These are phyloP conservation scores for Crithidia brevicula DNA, from an alignment of 208 protist genomes.

Conservation along the genomic window DNA sequence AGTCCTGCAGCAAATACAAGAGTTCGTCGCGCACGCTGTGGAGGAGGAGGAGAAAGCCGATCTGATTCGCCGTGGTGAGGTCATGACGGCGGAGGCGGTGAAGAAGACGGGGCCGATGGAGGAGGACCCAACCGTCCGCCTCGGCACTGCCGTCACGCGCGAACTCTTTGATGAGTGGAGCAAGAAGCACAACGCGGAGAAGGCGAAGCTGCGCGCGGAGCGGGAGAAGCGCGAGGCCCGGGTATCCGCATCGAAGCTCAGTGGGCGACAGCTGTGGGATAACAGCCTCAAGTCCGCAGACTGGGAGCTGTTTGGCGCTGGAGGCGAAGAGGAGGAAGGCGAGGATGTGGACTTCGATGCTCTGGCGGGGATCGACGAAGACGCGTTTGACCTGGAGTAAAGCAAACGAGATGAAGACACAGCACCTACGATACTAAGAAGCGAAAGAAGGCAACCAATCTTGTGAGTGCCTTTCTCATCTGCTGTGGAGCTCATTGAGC, in stretches of 20 bases:
- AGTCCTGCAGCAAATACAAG: constrained; percentile 76
- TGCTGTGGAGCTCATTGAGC: no score
- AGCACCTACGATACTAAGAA: neutral
- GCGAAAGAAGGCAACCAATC: neutral
- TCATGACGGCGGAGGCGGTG: constrained; percentile 48
- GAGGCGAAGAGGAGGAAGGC: constrained; percentile 51
- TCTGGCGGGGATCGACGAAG: constrained; percentile 46
- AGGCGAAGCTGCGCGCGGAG: constrained; percentile 45
- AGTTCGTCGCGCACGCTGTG: constrained; percentile 61
- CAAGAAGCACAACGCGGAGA: constrained; percentile 58
- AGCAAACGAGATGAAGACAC: constrained; percentile 10
- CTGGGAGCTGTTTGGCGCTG: constrained; percentile 79
- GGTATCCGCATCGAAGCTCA: constrained; percentile 67
- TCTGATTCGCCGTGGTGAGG: constrained; percentile 67
- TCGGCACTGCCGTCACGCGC: constrained; percentile 81
- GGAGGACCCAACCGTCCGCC: constrained; percentile 75
- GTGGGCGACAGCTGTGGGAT: constrained; percentile 89
- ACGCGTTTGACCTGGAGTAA: constrained; percentile 80
- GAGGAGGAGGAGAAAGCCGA: constrained; percentile 78
- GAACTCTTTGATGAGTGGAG: constrained; percentile 89
- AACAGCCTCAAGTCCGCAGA: constrained; percentile 71
- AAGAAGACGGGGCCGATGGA: constrained; percentile 25
- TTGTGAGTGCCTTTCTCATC: no score
- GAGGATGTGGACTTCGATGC: constrained; percentile 78
- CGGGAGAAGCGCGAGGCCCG: constrained; percentile 42